Conservation (phyloP, 805 yeast genomes). For the Yarrowia sp. region DNA sequence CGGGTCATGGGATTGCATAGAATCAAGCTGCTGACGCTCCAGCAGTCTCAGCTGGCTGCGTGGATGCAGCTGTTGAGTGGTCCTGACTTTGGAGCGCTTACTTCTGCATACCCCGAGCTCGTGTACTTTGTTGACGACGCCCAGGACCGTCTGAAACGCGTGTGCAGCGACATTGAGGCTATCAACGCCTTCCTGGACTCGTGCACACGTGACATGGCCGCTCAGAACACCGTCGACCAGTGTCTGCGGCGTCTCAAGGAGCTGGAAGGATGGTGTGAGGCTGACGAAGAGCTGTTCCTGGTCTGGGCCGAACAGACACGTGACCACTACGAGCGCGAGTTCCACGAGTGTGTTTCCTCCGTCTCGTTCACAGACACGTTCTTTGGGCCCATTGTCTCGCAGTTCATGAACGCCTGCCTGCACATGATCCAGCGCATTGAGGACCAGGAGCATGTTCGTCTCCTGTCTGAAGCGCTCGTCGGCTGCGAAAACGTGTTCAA, state of each 20-base stretch:
- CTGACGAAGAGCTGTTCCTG: slow-evolving; percentile 25
- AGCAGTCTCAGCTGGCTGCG: slow-evolving; percentile 8
- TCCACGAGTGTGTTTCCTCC: slow-evolving; percentile 8
- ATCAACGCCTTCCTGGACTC: slow-evolving; percentile 20
- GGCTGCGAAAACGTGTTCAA: slow-evolving; percentile 14
- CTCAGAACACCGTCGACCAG: slow-evolving; percentile 20
- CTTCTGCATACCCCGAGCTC: slow-evolving; percentile 12
- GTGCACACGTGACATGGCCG: slow-evolving; percentile 30
- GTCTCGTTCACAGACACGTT: background rate
- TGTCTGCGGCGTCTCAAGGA: slow-evolving; percentile 26
- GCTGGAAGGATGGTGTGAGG: slow-evolving; percentile 31
- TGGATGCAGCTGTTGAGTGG: slow-evolving; percentile 16
- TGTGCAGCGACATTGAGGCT: slow-evolving; percentile 22
- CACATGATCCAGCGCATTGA: slow-evolving; percentile 23
- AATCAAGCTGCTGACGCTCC: slow-evolving; percentile 7
- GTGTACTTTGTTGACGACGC: slow-evolving; percentile 17
- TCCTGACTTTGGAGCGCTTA: slow-evolving; percentile 17
- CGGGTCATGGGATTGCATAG: slow-evolving; percentile 20
- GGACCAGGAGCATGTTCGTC: slow-evolving; percentile 24
- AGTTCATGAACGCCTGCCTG: slow-evolving; percentile 24
- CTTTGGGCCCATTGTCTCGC: slow-evolving; percentile 13
- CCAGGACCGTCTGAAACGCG: background rate
- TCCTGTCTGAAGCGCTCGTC: slow-evolving; percentile 4
- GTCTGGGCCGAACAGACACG: slow-evolving; percentile 28
- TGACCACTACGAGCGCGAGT: slow-evolving; percentile 20